Percentiles rank a stretch among this genome's conserved stretches.
Conservation (phyloP, 306 rosid species). For the Amphicarpaea edgeworthii region DNA sequence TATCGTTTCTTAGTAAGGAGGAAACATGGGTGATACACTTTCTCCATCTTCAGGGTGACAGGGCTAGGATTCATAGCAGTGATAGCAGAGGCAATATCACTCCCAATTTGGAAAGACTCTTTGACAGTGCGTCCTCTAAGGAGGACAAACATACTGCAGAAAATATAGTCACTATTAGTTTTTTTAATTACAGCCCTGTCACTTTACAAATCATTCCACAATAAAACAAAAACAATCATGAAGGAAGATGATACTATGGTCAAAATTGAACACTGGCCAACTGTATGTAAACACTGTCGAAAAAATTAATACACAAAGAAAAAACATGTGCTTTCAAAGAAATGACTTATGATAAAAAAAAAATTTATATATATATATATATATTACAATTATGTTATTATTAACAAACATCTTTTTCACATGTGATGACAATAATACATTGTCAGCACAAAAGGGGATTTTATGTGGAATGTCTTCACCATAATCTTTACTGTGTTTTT, state of each 20-base stretch:
- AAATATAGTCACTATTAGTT: constrained; percentile 22
- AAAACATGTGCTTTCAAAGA: constrained; percentile 12
- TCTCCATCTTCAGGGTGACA: constrained; percentile 94
- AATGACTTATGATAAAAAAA: background rate
- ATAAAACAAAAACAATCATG: constrained; percentile 37
- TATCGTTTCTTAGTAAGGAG: constrained; percentile 95
- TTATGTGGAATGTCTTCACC: background rate
- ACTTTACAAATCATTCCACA: constrained; percentile 28
- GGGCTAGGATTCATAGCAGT: constrained; percentile 93
- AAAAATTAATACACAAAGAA: constrained; percentile 7
- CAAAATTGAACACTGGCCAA: constrained; percentile 25
- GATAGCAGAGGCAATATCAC: constrained; percentile 86
- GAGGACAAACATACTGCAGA: constrained; percentile 94
- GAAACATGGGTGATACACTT: constrained; percentile 88
- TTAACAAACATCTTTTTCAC: constrained; percentile 1
- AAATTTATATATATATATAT: background rate
- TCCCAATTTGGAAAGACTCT: constrained; percentile 83
- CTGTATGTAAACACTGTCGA: background rate
- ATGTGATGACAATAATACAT: constrained; percentile 16
- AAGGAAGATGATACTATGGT: constrained; percentile 31
- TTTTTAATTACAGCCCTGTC: constrained; percentile 10
- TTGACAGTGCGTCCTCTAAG: constrained; percentile 83
- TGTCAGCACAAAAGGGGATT: background rate
- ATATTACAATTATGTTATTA: constrained; percentile 9
- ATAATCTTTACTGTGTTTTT: background rate